Percentiles rank a stretch among this genome's conserved stretches.
These are phyloP conservation scores for Tardiomyces depauwii DNA, from an alignment of 1,139 yeast species.

Conservation along the genomic window DNA sequence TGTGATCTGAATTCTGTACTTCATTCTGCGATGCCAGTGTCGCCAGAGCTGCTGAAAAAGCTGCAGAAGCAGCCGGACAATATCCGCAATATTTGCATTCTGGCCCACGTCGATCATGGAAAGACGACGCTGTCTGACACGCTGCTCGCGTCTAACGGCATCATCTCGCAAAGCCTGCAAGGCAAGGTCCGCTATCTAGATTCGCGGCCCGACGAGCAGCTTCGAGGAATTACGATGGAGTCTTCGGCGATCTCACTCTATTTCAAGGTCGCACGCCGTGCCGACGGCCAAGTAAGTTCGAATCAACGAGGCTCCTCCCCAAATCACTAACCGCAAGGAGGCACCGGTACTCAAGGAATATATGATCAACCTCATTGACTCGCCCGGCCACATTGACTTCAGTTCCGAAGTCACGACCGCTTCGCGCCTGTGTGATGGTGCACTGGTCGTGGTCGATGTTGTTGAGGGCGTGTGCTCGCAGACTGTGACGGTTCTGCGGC, in stretches of 20 bases:
- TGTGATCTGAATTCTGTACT: not conserved
- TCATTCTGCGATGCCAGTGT: conserved; percentile 22
- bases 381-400: conserved; percentile 98
- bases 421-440: conserved; percentile 92
- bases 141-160: conserved; percentile 87
- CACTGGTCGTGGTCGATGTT: conserved; percentile 87
- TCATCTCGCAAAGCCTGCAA: conserved; percentile 88
- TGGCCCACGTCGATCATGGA: conserved; percentile 99
- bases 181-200: conserved; percentile 91
- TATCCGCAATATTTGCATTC: conserved; percentile 82
- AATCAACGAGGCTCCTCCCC: too few relatives aligned
- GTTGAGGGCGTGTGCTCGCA: conserved; percentile 98
- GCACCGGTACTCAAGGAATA: conserved; percentile 51
- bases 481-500: conserved; percentile 87
- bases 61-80: conserved; percentile 60
- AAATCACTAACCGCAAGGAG: too few relatives aligned
- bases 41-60: conserved; percentile 51
- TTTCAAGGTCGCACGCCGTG: conserved; percentile 34
- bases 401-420: conserved; percentile 95
- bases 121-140: conserved; percentile 93
- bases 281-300: not conserved
- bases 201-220: conserved; percentile 90
- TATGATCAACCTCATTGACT: conserved; percentile 84
- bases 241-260: conserved; percentile 89
- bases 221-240: conserved; percentile 97